Percentiles rank a stretch among this genome's conserved stretches.
phyloP scores from a whole-genome alignment of 2,329 filamentous ascomycete genomes.

The Penicillium sp. region DNA sequence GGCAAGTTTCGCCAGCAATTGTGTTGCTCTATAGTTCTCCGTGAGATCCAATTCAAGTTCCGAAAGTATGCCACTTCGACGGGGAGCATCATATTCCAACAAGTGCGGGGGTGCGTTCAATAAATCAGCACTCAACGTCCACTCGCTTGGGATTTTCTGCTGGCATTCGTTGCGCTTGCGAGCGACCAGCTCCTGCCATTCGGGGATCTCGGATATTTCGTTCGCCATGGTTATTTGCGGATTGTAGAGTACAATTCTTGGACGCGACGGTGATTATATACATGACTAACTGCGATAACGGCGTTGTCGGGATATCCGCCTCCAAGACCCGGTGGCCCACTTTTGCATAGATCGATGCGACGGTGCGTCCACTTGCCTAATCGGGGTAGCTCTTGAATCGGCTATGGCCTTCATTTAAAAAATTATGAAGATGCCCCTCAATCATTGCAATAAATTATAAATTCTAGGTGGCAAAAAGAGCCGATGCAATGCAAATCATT shows the following conservation, averaged over 20 bases:
- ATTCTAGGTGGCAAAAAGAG: too few relatives aligned
- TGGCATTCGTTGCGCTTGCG: conserved; percentile 31
- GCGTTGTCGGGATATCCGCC: neutral
- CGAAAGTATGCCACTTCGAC: conserved; percentile 46
- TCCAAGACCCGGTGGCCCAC: neutral
- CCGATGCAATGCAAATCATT: too few relatives aligned
- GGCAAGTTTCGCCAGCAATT: conserved; percentile 21
- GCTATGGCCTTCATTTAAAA: too few relatives aligned
- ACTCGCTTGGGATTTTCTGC: conserved; percentile 35
- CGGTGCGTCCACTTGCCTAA: conserved; percentile 19
- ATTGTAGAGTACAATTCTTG: neutral
- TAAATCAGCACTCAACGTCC: conserved; percentile 25
- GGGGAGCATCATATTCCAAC: conserved; percentile 21
- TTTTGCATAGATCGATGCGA: neutral
- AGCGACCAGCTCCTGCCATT: conserved; percentile 24
- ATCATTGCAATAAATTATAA: too few relatives aligned
- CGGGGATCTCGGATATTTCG: neutral
- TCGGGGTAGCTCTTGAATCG: neutral
- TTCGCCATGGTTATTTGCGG: neutral
- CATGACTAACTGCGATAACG: neutral
- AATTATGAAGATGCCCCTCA: too few relatives aligned
- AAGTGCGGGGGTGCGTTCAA: conserved; percentile 11
- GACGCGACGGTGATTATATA: neutral
- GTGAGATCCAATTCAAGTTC: conserved; percentile 52
- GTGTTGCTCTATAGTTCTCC: conserved; percentile 21